Percentiles rank a stretch among this genome's conserved stretches.
These are phyloP conservation scores for Penicillium sp. DNA, from an alignment of 2,329 filamentous ascomycete genomes.

Conservation along the genomic window DNA sequence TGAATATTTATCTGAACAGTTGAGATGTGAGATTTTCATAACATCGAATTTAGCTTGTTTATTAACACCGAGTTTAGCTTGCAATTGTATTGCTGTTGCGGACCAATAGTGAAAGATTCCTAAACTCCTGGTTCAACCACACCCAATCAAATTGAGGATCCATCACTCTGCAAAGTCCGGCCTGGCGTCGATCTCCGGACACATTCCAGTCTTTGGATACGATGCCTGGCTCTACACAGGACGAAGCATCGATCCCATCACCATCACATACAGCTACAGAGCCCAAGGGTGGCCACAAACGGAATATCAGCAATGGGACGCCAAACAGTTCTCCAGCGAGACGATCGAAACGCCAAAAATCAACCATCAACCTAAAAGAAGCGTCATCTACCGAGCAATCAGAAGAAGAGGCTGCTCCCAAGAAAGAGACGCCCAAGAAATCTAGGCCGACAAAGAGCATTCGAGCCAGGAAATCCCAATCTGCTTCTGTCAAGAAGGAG, in stretches of 20 bases:
- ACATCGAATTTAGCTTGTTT: background rate
- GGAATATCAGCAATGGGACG: constrained; percentile 24
- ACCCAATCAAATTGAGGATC: constrained; percentile 7
- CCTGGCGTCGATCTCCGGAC: background rate
- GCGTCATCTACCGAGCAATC: constrained; percentile 14
- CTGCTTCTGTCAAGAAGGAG: constrained; percentile 16
- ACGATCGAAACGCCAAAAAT: constrained; percentile 30
- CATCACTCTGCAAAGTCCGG: background rate
- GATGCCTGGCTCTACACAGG: background rate
- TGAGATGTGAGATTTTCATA: background rate
- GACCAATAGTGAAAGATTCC: background rate
- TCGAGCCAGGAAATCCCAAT: constrained; percentile 11
- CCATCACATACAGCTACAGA: constrained; percentile 6
- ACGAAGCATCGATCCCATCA: background rate
- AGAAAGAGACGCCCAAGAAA: constrained; percentile 7
- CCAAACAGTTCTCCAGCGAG: constrained; percentile 24
- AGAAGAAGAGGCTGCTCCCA: constrained; percentile 11
- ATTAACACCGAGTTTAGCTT: background rate
- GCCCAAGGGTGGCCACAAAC: constrained; percentile 22
- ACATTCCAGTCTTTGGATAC: background rate
- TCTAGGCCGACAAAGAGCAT: constrained; percentile 1
- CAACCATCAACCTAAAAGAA: constrained; percentile 18
- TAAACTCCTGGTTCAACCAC: background rate
- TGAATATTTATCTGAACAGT: background rate
- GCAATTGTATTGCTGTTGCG: background rate